Percentiles rank a stretch among this genome's conserved stretches.
Conservation (phyloP, 192 early-diverging fungal species). For the Funneliformis geosporum region DNA sequence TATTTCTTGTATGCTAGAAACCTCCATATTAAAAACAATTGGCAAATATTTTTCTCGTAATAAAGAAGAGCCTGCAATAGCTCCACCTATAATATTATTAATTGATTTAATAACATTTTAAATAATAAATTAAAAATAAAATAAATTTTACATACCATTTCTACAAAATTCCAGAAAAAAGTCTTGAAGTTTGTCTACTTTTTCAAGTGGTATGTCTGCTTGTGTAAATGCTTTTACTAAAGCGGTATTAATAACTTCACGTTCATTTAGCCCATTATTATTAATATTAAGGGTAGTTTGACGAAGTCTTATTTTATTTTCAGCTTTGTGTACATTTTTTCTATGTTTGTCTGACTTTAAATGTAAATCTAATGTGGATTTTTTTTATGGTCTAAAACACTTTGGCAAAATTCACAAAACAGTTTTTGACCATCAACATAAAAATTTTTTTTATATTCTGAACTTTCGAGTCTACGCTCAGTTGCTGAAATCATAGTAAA, state of each 20-base stretch:
- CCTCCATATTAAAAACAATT: neutral
- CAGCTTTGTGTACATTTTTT: neutral
- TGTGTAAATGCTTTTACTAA: neutral
- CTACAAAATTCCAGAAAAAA: neutral
- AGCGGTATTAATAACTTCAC: neutral
- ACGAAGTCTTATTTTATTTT: neutral
- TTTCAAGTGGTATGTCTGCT: neutral
- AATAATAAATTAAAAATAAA: neutral
- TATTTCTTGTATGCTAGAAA: neutral
- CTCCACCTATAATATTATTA: neutral
- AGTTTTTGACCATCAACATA: conserved; percentile 2
- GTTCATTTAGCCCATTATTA: neutral
- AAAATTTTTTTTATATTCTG: neutral
- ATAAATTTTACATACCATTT: neutral
- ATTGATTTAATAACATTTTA: neutral
- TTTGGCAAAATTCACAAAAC: neutral
- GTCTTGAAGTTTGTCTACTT: neutral
- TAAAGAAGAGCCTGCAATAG: neutral
- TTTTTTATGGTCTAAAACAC: neutral
- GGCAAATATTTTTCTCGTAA: neutral
- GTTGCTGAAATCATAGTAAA: neutral
- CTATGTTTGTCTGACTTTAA: neutral
- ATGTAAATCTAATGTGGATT: neutral
- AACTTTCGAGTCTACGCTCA: neutral
- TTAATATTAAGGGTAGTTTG: neutral